phyloP scores from a whole-genome alignment of 1,139 yeast genomes.

The Geotrichum candidum region DNA sequence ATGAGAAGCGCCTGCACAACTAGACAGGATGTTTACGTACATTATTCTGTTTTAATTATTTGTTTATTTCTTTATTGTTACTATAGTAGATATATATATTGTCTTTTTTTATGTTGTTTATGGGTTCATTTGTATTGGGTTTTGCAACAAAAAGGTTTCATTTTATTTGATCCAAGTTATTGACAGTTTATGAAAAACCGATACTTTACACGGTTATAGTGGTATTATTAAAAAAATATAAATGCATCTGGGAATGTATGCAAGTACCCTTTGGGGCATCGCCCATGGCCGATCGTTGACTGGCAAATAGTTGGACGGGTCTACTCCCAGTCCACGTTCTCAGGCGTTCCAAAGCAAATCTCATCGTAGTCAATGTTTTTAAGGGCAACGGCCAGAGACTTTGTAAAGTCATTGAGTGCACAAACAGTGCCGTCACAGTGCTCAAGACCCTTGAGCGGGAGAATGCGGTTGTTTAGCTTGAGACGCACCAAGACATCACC shows the following conservation, averaged over 20 bases:
- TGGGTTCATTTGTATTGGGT: no score
- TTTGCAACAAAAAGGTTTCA: no score
- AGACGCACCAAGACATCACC: constrained; percentile 30
- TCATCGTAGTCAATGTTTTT: constrained; percentile 32
- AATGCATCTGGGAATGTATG: neutral
- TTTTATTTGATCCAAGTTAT: no score
- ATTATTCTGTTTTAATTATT: neutral
- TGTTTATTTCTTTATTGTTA: neutral
- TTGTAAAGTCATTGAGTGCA: constrained; percentile 32
- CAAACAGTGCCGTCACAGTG: constrained; percentile 38
- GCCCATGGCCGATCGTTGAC: neutral
- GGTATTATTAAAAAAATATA: no score
- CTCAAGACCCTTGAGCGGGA: constrained; percentile 36
- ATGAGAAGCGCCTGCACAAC: constrained; percentile 94
- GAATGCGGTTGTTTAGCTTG: constrained; percentile 38
- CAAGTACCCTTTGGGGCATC: neutral
- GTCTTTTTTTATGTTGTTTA: no score
- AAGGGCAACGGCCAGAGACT: constrained; percentile 33
- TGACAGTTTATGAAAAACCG: no score
- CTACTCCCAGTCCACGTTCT: neutral
- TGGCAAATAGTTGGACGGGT: neutral
- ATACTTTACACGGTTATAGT: no score
- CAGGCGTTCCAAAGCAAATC: constrained; percentile 32
- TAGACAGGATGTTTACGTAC: constrained; percentile 29
- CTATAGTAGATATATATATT: neutral